Evolutionary conservation across 176 grass and related monocot genomes (phyloP), one percentile per base, ranked within the genome.

Genomic region (Aegilops tauschii): DNA sequence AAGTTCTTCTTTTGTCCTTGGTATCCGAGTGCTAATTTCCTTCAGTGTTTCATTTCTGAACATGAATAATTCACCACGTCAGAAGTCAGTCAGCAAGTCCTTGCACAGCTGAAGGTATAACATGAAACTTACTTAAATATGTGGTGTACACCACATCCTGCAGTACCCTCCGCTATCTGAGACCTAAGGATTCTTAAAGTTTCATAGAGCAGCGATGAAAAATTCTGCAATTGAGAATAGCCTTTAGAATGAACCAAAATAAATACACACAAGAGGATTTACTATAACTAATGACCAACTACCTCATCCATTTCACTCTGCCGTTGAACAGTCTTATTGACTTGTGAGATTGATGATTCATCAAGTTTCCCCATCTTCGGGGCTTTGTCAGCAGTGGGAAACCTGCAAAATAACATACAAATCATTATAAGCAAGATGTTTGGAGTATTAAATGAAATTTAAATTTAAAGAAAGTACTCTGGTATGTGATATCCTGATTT

Each of bases 1-100:
- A 79, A 98, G 92, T 69, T 98, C 96, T 80, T 98, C 96, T 90
- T 94, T 96, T 4, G 84, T 91, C 74, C 86, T 94, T 76, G 96
- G 96, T 39, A 98, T 27, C 45, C 87, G 84, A 58, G 28, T 76
- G 83, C 96, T 92, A 17, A 98, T 89, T 45, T 91, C 89, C 89
- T 56, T 93, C 88, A 98, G 50, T 12, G 92, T 86, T 28, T 90
- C 93, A 2, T 89, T 94, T 87, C 96, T 98, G 75, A 89, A 89
- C 14, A 86, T 76, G 77, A 61, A 91, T 72, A 56, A 56, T 34
- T 30, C 12, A 90, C 6, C 31, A 35, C 3, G 4, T 78, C 78
- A 85, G 5, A 35, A 68, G 13, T 28, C 23, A 69, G 73, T 17
- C 17, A 83, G 10, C 31, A 6, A 59, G 54, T 58, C 17, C 58